Conservation (phyloP, 2,329 filamentous ascomycete species). For the Dactylellina haptotyla region DNA sequence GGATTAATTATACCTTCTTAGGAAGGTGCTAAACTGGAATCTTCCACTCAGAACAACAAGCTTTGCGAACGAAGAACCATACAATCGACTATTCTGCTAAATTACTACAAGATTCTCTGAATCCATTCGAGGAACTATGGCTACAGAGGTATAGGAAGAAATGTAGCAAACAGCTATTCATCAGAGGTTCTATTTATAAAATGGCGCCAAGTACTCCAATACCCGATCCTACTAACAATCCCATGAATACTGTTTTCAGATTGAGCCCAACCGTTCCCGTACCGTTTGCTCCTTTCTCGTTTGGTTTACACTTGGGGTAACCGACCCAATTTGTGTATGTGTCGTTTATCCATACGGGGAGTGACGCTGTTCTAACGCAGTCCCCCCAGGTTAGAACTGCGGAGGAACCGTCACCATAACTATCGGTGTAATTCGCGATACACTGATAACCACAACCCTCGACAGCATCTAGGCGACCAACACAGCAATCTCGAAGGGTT, state of each 20-base stretch:
- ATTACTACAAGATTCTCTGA: not conserved
- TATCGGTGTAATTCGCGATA: conserved; percentile 10
- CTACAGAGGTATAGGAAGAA: too few relatives aligned
- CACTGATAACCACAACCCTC: conserved; percentile 36
- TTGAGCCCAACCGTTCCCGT: not conserved
- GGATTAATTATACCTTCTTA: too few relatives aligned
- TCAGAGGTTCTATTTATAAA: not conserved
- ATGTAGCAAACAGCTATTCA: not conserved
- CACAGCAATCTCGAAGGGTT: conserved; percentile 3
- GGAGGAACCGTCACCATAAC: not conserved
- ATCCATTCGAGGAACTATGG: not conserved
- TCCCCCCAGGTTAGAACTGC: not conserved
- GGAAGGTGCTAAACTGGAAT: too few relatives aligned
- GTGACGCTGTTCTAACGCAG: not conserved
- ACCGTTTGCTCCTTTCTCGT: not conserved
- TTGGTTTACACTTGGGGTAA: not conserved
- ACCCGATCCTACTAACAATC: not conserved
- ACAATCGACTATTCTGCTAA: too few relatives aligned
- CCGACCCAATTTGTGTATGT: not conserved
- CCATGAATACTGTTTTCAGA: not conserved
- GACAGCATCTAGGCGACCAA: conserved; percentile 19
- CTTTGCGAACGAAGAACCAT: too few relatives aligned
- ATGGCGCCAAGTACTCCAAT: not conserved
- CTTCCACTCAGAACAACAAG: too few relatives aligned
- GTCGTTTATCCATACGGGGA: not conserved